A percentile compares a stretch with the other conserved stretches of the same genome.
Conservation (phyloP, 192 early-diverging fungal species). For the Mortierella antarctica region DNA sequence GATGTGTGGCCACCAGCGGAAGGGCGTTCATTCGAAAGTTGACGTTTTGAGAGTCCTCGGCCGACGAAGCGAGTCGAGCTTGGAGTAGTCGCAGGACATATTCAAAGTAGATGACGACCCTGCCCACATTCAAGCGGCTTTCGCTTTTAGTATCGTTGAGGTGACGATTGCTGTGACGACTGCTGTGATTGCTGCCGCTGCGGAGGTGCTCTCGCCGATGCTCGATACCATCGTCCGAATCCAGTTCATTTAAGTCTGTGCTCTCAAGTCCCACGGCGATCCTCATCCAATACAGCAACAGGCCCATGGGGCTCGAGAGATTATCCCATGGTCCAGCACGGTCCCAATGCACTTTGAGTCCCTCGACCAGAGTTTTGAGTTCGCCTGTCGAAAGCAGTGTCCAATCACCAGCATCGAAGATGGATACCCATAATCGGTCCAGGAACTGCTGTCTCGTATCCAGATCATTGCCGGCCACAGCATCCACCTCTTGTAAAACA, state of each 20-base stretch:
- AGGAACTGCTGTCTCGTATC: conserved; percentile 33
- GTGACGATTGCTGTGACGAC: background rate
- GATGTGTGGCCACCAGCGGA: conserved; percentile 17
- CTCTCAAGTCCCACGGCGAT: conserved; percentile 41
- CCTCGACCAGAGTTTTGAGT: conserved; percentile 3
- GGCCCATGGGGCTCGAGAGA: conserved; percentile 18
- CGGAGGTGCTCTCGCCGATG: no score
- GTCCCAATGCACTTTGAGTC: conserved; percentile 27
- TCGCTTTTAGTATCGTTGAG: background rate
- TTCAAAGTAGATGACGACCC: conserved; percentile 35
- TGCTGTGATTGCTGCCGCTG: background rate
- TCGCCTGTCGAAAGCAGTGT: conserved; percentile 3
- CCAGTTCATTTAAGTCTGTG: conserved; percentile 15
- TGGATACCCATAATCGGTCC: conserved; percentile 16
- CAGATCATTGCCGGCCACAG: conserved; percentile 22
- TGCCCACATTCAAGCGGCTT: conserved; percentile 2
- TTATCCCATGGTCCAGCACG: conserved; percentile 27
- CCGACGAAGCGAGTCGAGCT: conserved; percentile 32
- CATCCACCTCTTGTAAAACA: conserved; percentile 24
- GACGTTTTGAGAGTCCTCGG: conserved; percentile 38
- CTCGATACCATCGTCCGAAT: background rate
- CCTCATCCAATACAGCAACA: conserved; percentile 44
- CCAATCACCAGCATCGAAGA: conserved; percentile 34
- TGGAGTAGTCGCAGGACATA: conserved; percentile 32
- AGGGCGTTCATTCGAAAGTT: conserved; percentile 34